Evolutionary conservation across 1,284 basidiomycete genomes (phyloP).

Genomic region (Cryptococcus wingfieldii): DNA sequence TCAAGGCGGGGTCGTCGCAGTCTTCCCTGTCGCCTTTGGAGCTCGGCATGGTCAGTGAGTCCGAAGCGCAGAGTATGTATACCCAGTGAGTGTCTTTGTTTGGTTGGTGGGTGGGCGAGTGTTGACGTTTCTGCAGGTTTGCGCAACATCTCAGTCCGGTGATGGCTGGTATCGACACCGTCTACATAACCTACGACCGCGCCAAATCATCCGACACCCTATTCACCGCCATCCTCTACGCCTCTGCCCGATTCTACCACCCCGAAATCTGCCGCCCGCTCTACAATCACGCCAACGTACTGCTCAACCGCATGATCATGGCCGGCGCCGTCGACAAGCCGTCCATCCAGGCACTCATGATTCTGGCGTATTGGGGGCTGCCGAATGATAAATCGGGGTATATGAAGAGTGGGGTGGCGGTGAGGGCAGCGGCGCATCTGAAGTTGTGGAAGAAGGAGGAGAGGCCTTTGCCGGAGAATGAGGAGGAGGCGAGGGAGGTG

Average conservation of each 20-base stretch:
- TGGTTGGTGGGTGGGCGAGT: not conserved
- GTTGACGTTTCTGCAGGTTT: constrained; percentile 8
- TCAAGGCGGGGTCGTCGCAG: not conserved
- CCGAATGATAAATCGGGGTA: constrained; percentile 16
- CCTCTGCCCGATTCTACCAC: constrained; percentile 17
- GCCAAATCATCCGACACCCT: constrained; percentile 16
- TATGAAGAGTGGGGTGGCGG: constrained; percentile 28
- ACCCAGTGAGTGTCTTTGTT: not conserved
- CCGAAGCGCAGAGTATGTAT: constrained; percentile 1
- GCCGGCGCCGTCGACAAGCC: constrained; percentile 10
- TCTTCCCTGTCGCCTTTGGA: not conserved
- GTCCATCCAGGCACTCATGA: constrained; percentile 16
- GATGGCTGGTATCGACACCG: constrained; percentile 17
- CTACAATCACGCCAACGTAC: constrained; percentile 8
- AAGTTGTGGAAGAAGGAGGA: constrained; percentile 19
- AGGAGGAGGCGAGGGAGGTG: constrained; percentile 17
- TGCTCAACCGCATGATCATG: constrained; percentile 14
- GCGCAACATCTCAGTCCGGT: constrained; percentile 20
- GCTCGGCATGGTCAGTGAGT: constrained; percentile 3
- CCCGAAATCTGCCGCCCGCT: constrained; percentile 12
- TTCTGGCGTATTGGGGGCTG: constrained; percentile 15
- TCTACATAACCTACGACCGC: constrained; percentile 16
- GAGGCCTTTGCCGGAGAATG: constrained; percentile 19
- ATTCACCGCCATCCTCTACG: constrained; percentile 25
- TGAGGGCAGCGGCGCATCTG: constrained; percentile 30